These are phyloP conservation scores for Fusarium nygamai DNA, from an alignment of 2,329 filamentous ascomycete species.

Conservation along the genomic window DNA sequence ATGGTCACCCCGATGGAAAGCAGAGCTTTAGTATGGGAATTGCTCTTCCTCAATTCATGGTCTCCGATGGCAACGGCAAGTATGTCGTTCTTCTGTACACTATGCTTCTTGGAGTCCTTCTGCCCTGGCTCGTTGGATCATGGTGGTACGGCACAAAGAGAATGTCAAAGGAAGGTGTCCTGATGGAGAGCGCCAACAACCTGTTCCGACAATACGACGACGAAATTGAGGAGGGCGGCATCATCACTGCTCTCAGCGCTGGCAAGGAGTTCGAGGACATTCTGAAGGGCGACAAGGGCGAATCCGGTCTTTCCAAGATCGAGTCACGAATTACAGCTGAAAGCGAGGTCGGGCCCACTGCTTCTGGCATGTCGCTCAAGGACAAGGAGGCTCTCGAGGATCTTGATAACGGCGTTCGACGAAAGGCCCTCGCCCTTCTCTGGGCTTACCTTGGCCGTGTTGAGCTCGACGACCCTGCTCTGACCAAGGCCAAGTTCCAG, in stretches of 20 bases:
- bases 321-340: constrained; percentile 81
- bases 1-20: constrained; percentile 96
- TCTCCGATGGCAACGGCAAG: constrained; percentile 94
- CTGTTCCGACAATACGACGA: constrained; percentile 95
- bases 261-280: constrained; percentile 86
- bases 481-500: constrained; percentile 89
- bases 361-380: constrained; percentile 71
- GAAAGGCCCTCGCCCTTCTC: constrained; percentile 88
- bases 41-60: constrained; percentile 89
- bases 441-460: constrained; percentile 96
- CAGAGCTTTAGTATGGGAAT: constrained; percentile 99
- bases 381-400: constrained; percentile 82
- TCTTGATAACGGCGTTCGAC: constrained; percentile 79
- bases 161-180: constrained; percentile 90
- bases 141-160: constrained; percentile 99
- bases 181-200: constrained; percentile 93
- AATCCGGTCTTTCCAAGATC: constrained; percentile 82
- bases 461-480: constrained; percentile 79
- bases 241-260: constrained; percentile 82
- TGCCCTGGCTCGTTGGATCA: constrained; percentile 92
- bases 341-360: constrained; percentile 61
- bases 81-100: constrained; percentile 94
- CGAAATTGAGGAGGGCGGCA: constrained; percentile 79
- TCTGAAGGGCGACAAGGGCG: constrained; percentile 80
- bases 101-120: constrained; percentile 83